Evolutionary conservation across 352 stramenopile genomes (phyloP).

Genomic region (Globisporangium uncinulatum): DNA sequence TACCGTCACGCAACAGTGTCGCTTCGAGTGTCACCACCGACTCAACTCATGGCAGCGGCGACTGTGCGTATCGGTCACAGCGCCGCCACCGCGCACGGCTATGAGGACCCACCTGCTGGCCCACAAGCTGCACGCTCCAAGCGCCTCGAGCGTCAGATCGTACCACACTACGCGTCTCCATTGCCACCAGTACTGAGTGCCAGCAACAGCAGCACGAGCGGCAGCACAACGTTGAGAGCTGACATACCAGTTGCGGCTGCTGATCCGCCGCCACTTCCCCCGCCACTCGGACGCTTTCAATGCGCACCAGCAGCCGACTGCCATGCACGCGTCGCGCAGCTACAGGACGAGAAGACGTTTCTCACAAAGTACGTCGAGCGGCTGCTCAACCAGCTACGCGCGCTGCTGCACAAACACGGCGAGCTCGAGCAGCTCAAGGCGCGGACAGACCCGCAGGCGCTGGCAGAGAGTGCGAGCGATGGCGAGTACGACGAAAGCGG

Average conservation of each 20-base stretch:
- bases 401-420: conserved; percentile 54
- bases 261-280: neutral
- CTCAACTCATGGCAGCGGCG: neutral
- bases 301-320: conserved; percentile 20
- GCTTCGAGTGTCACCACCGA: too few relatives aligned
- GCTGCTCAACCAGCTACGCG: conserved; percentile 51
- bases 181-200: neutral
- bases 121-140: conserved; percentile 17
- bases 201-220: neutral
- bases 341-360: conserved; percentile 62
- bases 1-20: too few relatives aligned
- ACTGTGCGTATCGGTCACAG: conserved; percentile 11
- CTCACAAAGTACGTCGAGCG: conserved; percentile 61
- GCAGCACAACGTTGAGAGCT: neutral
- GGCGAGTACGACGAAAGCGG: conserved; percentile 1
- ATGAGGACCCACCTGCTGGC: conserved; percentile 11
- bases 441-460: conserved; percentile 28
- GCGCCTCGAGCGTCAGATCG: conserved; percentile 11
- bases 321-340: conserved; percentile 33
- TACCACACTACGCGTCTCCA: neutral
- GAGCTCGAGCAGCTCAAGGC: conserved; percentile 70
- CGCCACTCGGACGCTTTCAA: conserved; percentile 4
- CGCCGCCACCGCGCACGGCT: conserved; percentile 27
- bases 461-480: conserved; percentile 10
- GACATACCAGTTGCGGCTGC: neutral